Evolutionary conservation across 1,284 basidiomycete genomes (phyloP).

Genomic region (Polyporus tsugae): DNA sequence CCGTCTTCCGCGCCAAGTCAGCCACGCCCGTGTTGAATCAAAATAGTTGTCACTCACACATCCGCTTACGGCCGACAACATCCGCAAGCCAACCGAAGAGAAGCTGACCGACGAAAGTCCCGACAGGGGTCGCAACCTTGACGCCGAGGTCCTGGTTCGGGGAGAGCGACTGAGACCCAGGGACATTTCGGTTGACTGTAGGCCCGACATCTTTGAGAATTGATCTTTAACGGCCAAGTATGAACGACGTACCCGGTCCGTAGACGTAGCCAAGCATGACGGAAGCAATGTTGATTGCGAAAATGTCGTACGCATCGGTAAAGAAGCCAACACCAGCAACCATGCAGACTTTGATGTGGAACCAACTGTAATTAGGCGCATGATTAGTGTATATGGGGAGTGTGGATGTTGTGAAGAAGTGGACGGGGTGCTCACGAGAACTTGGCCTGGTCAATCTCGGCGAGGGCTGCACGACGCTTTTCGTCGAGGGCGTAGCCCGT

Average conservation of each 20-base stretch:
- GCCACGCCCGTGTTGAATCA: not conserved
- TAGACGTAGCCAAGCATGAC: conserved; percentile 84
- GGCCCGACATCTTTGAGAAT: not conserved
- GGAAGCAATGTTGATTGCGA: conserved; percentile 80
- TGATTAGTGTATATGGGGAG: not conserved
- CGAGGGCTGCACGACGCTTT: conserved; percentile 53
- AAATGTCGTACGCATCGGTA: conserved; percentile 83
- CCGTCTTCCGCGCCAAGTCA: conserved; percentile 55
- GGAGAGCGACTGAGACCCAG: conserved; percentile 46
- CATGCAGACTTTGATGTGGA: conserved; percentile 74
- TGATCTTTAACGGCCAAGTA: not conserved
- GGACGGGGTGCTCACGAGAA: conserved; percentile 48
- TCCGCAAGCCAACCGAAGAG: conserved; percentile 67
- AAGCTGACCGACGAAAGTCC: conserved; percentile 67
- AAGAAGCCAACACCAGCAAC: conserved; percentile 87
- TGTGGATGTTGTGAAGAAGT: not conserved
- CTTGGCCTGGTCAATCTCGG: conserved; percentile 63
- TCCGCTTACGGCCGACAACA: conserved; percentile 60
- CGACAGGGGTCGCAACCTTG: conserved; percentile 79
- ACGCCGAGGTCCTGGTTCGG: conserved; percentile 75
- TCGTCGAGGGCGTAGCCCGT: conserved; percentile 37
- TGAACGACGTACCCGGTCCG: conserved; percentile 43
- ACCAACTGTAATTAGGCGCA: conserved; percentile 39
- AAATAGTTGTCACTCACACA: conserved; percentile 44
- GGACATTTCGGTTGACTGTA: not conserved